These are phyloP conservation scores for Umbelopsis sp. DNA, from an alignment of 192 early-diverging fungal species.

Conservation along the genomic window DNA sequence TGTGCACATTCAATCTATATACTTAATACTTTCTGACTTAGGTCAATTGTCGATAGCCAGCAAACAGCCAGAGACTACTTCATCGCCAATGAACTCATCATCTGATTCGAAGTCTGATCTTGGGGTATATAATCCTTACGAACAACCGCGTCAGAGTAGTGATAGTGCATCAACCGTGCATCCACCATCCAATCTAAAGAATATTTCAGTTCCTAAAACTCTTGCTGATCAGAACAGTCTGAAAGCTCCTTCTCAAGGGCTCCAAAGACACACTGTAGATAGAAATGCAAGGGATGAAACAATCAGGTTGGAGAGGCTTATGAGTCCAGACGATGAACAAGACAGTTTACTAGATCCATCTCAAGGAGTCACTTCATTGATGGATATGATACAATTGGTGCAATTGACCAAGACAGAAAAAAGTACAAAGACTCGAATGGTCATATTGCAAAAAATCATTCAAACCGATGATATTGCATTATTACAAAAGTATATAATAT, in stretches of 20 bases:
- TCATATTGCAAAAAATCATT: not conserved
- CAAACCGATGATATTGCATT: slow-evolving; percentile 10
- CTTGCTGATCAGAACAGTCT: not conserved
- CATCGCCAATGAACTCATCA: not conserved
- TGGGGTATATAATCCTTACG: not conserved
- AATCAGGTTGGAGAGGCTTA: not conserved
- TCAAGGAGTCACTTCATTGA: slow-evolving; percentile 8
- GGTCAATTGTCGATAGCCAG: not conserved
- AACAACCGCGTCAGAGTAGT: not conserved
- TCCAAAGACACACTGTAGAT: not conserved
- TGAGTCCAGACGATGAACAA: not conserved
- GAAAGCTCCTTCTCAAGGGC: not conserved
- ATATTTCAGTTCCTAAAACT: not conserved
- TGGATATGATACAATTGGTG: slow-evolving; percentile 12
- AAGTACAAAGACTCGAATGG: slow-evolving; percentile 1
- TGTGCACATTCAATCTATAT: not conserved
- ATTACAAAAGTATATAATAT: not conserved
- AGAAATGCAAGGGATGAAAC: not conserved
- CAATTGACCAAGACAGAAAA: slow-evolving; percentile 12
- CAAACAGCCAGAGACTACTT: not conserved
- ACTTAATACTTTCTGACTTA: not conserved
- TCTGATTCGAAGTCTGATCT: too few species aligned
- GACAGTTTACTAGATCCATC: slow-evolving; percentile 15
- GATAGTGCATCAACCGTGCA: not conserved
- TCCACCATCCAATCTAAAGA: not conserved